Conservation (phyloP, 2,329 filamentous ascomycete genomes). For the Ophiocordyceps robertsii region DNA sequence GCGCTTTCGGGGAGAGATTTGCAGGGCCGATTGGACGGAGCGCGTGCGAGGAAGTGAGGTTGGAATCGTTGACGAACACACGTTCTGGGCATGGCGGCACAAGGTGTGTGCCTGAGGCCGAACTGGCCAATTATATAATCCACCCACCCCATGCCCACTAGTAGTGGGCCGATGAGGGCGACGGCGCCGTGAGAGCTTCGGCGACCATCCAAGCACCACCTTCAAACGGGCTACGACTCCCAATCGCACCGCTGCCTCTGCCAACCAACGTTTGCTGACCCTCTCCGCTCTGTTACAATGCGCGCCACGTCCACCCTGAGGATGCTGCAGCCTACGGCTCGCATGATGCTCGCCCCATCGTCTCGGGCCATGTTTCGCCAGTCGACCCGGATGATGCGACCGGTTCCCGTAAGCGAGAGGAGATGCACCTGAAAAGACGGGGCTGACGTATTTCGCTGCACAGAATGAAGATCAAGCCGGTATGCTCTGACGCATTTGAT, state of each 20-base stretch:
- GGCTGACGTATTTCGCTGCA: slow-evolving; percentile 14
- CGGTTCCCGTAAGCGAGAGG: slow-evolving; percentile 50
- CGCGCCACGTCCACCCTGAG: slow-evolving; percentile 51
- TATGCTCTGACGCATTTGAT: slow-evolving; percentile 27
- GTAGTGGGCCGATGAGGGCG: neutral
- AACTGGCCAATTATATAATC: slow-evolving; percentile 20
- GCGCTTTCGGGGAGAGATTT: slow-evolving; percentile 10
- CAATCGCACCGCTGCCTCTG: slow-evolving; percentile 17
- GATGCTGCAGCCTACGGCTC: slow-evolving; percentile 52
- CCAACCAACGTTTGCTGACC: slow-evolving; percentile 11
- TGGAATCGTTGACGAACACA: slow-evolving; percentile 8
- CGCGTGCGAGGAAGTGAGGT: slow-evolving; percentile 12
- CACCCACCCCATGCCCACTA: slow-evolving; percentile 10
- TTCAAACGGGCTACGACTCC: slow-evolving; percentile 15
- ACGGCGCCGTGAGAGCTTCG: slow-evolving; percentile 1
- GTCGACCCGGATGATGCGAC: slow-evolving; percentile 52
- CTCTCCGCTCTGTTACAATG: slow-evolving; percentile 36
- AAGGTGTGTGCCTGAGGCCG: slow-evolving; percentile 24
- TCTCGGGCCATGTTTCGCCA: slow-evolving; percentile 52
- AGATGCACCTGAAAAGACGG: slow-evolving; percentile 4
- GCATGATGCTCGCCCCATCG: slow-evolving; percentile 53
- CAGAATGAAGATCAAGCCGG: slow-evolving; percentile 56
- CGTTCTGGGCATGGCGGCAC: slow-evolving; percentile 21
- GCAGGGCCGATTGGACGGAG: slow-evolving; percentile 2
- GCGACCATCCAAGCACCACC: slow-evolving; percentile 15